These are phyloP conservation scores for Coemansia sp. DNA, from an alignment of 192 early-diverging fungal species.

Conservation along the genomic window DNA sequence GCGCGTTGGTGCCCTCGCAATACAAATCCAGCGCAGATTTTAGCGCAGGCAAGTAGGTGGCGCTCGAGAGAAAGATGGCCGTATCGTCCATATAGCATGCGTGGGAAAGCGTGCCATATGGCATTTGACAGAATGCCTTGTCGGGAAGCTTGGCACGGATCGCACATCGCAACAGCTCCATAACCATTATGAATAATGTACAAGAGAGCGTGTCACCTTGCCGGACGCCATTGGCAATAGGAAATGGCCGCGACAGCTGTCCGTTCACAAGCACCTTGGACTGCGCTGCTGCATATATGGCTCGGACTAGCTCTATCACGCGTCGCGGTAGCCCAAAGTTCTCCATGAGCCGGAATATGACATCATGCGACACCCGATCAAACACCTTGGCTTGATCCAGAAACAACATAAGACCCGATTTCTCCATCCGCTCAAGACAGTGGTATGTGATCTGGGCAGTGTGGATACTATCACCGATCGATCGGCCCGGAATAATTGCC, in stretches of 20 bases:
- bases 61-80: background rate
- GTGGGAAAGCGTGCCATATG: background rate
- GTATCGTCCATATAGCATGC: background rate
- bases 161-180: constrained; percentile 1
- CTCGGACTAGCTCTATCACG: background rate
- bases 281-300: background rate
- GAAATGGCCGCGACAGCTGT: background rate
- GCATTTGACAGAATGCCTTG: background rate
- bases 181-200: constrained; percentile 6
- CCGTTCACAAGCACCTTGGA: background rate
- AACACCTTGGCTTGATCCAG: constrained; percentile 22
- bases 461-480: constrained; percentile 9
- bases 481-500: constrained; percentile 9
- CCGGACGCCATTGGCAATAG: constrained; percentile 1
- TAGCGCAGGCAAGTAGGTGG: background rate
- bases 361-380: constrained; percentile 8
- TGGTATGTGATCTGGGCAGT: constrained; percentile 3
- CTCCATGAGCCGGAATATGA: constrained; percentile 7
- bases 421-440: background rate
- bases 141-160: background rate
- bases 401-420: background rate
- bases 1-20: background rate
- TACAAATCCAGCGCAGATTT: background rate
- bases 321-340: background rate
- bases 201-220: constrained; percentile 10